Evolutionary conservation across 1,139 yeast species (phyloP), one percentile per base, ranked within the genome.

Genomic region (Candida freyschussii): DNA sequence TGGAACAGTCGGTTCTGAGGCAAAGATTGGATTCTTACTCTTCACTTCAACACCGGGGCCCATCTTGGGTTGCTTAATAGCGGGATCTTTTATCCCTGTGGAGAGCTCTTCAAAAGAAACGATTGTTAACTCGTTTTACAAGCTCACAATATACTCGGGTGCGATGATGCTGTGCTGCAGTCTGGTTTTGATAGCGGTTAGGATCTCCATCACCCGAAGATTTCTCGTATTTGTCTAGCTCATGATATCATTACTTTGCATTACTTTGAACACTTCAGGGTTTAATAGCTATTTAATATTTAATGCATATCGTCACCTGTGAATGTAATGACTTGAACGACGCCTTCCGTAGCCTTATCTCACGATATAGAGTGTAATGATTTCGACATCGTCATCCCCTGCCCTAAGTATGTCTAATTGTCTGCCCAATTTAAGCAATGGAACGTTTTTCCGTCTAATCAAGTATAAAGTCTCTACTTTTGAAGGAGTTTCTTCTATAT

Each of bases 51-150:
- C 43, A 2, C 51, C 50, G 5, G 50, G 47, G 2, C 47, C 51
- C 1, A 33, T 47, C 11, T 16, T 43, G 4, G 51, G 50, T 2
- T 38, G 46, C 27, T n/a, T 47, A 15, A 45, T 47, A 13, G 44
- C 47, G 19, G 51, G 51, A 2, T 41, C 46, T 2, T 47, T 45
- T 36, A 44, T 43, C 11, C 45, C 47, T 3, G 24, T 18, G n/a
- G 40, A 37, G 5, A 23, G 36, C 4, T 34, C 37, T 4, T 13
- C 29, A 4, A 22, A 26, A 1, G 16, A 23, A 7, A 31, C 26
- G 8, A 23, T 40, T 10, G 11, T 46, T 9, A 10, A 35, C 16
- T 28, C 43, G 4, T 45, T 30, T 21, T 36, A 37, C 17, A 43
- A 43, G 17, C 27, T 46, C 12, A 30, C 36, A 5, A 29, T 42